Evolutionary conservation across 345 rosid genomes (phyloP).

Genomic region (Melaleuca alternifolia): DNA sequence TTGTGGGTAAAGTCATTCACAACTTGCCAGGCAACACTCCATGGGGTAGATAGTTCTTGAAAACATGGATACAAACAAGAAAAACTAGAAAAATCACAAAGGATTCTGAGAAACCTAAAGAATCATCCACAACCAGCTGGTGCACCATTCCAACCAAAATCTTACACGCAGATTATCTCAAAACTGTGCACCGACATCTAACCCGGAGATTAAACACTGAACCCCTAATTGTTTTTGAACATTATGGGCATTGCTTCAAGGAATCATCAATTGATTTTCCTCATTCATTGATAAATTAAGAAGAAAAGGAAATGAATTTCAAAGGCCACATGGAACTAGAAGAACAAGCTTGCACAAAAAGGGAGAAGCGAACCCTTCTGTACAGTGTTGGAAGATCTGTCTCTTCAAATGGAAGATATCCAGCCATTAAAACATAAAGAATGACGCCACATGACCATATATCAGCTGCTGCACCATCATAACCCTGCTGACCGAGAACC

Average conservation of each 20-base stretch:
- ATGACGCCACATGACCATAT: constrained; percentile 96
- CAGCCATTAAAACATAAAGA: constrained; percentile 84
- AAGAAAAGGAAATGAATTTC: not conserved
- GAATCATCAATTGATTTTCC: not conserved
- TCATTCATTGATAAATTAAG: not conserved
- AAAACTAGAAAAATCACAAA: not conserved
- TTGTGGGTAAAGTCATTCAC: not conserved
- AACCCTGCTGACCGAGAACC: constrained; percentile 62
- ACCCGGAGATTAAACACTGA: not conserved
- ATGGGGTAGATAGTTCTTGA: not conserved
- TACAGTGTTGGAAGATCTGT: constrained; percentile 71
- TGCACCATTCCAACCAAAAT: not conserved
- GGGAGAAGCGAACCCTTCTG: constrained; percentile 33
- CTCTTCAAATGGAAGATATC: constrained; percentile 76
- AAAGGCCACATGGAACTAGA: not conserved
- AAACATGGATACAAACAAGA: not conserved
- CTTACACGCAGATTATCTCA: not conserved
- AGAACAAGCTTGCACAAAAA: not conserved
- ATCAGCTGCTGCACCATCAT: constrained; percentile 89
- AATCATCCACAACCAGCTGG: not conserved
- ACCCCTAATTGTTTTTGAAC: not conserved
- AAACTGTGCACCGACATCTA: not conserved
- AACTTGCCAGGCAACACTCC: not conserved
- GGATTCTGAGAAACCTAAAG: not conserved
- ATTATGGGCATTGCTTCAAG: not conserved